These are phyloP conservation scores for Triglochin maritima DNA, from an alignment of 106 monocot species.

Conservation along the genomic window DNA sequence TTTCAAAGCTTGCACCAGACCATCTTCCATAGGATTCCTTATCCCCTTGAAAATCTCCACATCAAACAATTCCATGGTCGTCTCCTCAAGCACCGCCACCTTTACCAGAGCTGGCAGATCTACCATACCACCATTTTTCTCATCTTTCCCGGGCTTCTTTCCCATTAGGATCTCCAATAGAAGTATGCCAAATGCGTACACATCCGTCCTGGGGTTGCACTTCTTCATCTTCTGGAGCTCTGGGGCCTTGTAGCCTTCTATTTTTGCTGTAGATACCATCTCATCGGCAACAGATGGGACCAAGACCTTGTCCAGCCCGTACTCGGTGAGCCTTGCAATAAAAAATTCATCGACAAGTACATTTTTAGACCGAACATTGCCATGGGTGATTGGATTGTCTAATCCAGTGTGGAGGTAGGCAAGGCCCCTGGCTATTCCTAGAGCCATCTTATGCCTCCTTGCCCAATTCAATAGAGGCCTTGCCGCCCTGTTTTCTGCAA, in stretches of 20 bases:
- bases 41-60: constrained; percentile 65
- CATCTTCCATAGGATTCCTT: constrained; percentile 59
- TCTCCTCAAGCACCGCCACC: constrained; percentile 84
- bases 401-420: constrained; percentile 59
- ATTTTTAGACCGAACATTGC: constrained; percentile 64
- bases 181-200: constrained; percentile 76
- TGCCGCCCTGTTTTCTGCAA: constrained; percentile 35
- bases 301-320: constrained; percentile 57
- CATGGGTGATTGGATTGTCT: constrained; percentile 49
- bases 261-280: constrained; percentile 43
- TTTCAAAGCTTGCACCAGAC: constrained; percentile 68
- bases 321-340: constrained; percentile 56
- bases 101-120: constrained; percentile 76
- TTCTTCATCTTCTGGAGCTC: constrained; percentile 78
- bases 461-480: constrained; percentile 66
- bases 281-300: constrained; percentile 70
- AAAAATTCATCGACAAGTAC: constrained; percentile 72
- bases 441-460: constrained; percentile 73
- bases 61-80: constrained; percentile 77
- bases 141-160: constrained; percentile 54
- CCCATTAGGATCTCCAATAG: constrained; percentile 75
- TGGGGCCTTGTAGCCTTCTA: constrained; percentile 73
- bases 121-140: constrained; percentile 14
- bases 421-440: constrained; percentile 62
- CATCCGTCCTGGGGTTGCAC: constrained; percentile 49